Evolutionary conservation across 2,329 filamentous ascomycete species (phyloP).

Genomic region (Paecilomyces sp.): DNA sequence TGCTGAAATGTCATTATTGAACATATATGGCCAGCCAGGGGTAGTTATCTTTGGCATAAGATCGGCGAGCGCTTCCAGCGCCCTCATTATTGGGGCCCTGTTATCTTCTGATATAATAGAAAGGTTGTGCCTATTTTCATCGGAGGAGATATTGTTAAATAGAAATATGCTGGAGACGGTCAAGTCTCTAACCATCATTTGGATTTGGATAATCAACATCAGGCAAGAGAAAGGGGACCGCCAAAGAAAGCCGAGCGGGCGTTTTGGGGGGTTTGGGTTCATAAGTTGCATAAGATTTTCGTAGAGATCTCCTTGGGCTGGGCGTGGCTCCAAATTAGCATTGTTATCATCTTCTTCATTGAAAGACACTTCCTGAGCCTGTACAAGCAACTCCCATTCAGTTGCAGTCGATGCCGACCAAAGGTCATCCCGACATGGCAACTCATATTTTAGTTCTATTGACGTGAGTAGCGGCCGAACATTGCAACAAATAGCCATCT

Average conservation of each 20-base stretch:
- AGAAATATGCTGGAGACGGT: neutral
- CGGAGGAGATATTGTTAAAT: neutral
- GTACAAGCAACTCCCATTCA: neutral
- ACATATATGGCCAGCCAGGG: too few species aligned
- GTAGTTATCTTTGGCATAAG: too few species aligned
- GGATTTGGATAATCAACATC: conserved; percentile 1
- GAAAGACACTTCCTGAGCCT: neutral
- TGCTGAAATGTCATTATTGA: too few species aligned
- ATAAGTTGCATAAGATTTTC: neutral
- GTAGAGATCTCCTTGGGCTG: conserved; percentile 1
- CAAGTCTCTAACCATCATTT: conserved; percentile 2
- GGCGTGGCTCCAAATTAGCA: neutral
- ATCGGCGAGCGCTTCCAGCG: too few species aligned
- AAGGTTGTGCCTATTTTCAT: neutral
- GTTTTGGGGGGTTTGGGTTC: neutral
- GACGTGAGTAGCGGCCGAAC: neutral
- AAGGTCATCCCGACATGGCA: neutral
- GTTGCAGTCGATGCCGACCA: neutral
- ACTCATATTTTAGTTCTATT: conserved; percentile 1
- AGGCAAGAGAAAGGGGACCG: neutral
- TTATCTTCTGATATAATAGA: conserved; percentile 1
- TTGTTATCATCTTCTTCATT: conserved; percentile 2
- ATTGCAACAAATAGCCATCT: neutral
- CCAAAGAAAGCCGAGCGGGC: neutral
- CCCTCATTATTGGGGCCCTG: neutral